Percentiles rank a stretch among this genome's conserved stretches.
Conservation (phyloP, 495 filamentous ascomycete genomes). For the Lentithecium fluviatile region DNA sequence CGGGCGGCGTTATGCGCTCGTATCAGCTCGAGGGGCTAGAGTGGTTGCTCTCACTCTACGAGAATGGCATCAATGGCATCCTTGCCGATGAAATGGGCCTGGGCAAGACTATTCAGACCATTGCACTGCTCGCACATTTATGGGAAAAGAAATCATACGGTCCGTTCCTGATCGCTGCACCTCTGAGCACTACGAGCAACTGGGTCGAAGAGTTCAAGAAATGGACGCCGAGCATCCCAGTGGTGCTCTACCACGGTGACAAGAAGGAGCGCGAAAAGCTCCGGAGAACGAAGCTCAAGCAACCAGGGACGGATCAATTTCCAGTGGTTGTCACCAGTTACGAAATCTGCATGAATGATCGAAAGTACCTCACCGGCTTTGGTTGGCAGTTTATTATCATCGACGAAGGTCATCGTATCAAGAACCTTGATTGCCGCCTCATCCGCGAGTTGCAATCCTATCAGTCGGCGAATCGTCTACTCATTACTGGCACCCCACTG, state of each 20-base stretch:
- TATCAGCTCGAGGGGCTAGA: conserved; percentile 95
- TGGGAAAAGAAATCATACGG: conserved; percentile 83
- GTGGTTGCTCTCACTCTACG: conserved; percentile 82
- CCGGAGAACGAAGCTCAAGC: conserved; percentile 59
- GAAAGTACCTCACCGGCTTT: conserved; percentile 72
- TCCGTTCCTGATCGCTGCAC: conserved; percentile 86
- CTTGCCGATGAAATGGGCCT: conserved; percentile 97
- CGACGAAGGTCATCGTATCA: conserved; percentile 95
- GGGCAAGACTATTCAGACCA: conserved; percentile 93
- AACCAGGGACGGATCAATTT: conserved; percentile 66
- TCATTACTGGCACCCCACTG: conserved; percentile 92
- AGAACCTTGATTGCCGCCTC: conserved; percentile 91
- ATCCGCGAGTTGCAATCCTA: conserved; percentile 86
- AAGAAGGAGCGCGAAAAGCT: conserved; percentile 72
- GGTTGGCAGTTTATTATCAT: conserved; percentile 98
- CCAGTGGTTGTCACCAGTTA: conserved; percentile 92
- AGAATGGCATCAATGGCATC: conserved; percentile 94
- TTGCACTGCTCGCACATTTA: conserved; percentile 83
- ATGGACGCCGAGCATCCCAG: conserved; percentile 85
- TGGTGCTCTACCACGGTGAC: conserved; percentile 83
- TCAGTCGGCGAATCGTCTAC: conserved; percentile 80
- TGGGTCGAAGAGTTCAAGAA: conserved; percentile 94
- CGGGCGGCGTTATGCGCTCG: conserved; percentile 84
- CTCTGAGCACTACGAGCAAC: conserved; percentile 87
- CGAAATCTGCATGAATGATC: conserved; percentile 91